phyloP scores from a whole-genome alignment of 495 filamentous ascomycete genomes.

The Penicillium daleae region DNA sequence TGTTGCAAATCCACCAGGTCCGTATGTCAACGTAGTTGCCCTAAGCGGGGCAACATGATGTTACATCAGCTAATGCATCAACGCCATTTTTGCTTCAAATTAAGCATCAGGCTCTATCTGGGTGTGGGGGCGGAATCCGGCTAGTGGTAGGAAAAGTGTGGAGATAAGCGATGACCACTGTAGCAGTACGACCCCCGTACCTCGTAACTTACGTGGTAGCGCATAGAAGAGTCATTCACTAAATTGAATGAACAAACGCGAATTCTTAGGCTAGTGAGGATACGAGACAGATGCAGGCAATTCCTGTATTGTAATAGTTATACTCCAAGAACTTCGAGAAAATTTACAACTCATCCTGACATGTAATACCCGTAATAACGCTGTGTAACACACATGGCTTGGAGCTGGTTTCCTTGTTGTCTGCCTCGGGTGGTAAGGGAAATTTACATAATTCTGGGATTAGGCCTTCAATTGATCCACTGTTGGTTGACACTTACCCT shows the following conservation, averaged over 20 bases:
- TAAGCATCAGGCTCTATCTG: not conserved
- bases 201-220: not conserved
- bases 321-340: no score
- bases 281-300: no score
- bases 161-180: not conserved
- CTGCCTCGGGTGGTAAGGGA: not conserved
- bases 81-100: not conserved
- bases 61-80: not conserved
- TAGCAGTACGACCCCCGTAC: not conserved
- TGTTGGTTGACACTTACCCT: not conserved
- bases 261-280: not conserved
- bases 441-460: not conserved
- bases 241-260: no score
- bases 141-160: not conserved
- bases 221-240: no score
- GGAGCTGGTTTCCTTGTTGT: not conserved
- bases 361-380: not conserved
- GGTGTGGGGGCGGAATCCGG: constrained; percentile 1
- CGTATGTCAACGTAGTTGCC: not conserved
- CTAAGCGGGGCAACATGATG: not conserved
- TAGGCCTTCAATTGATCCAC: not conserved
- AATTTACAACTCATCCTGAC: no score
- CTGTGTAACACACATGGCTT: not conserved
- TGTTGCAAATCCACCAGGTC: not conserved
- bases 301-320: no score